Evolutionary conservation across 371 early-diverging fungal species (phyloP), one percentile per base, ranked within the genome.

Genomic region (Thermomucor indicae-seudaticae): DNA sequence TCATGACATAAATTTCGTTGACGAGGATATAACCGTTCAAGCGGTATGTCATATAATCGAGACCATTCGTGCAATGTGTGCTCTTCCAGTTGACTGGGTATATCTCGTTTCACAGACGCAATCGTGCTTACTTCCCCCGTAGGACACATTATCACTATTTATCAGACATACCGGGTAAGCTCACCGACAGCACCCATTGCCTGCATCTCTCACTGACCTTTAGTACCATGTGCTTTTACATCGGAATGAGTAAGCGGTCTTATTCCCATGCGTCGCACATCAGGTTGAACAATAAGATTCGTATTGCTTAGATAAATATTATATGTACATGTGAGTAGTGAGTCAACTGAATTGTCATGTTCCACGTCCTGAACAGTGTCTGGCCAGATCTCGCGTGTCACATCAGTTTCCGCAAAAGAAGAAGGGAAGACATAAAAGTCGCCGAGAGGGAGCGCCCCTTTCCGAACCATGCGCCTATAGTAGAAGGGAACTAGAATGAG

Each of bases 281-380:
- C 59, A 3, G 72, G 69, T 44, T 75, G 75, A 39, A 75, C 53
- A 8, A 75, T 55, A 16, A 75, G 42, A 37, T 69, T 71, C 19
- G 70, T 69, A 17, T 55, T 63, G 7, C 60, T 67, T 19, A 75
- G 41, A 55, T 75, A 75, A 20, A 70, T 53, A 34, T 66, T 68
- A 34, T 68, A 75, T 16, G 65, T 65, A 51, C 67, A 70, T 23
- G 69, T 25, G 1, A 52, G 23, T n/a, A 54, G 42, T 12, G 40
- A 28, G 28, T 29, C 20, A n/a, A 34, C 47, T 8, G 54, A 45
- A 38, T 14, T 23, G 14, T 14, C 43, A 8, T 30, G 45, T 17
- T 44, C 35, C 19, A 43, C 31, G 17, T 43, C 31, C 29, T 14
- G 10, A 2, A 19, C 43, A 12, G 29, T 39, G 39, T 52, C 44